Evolutionary conservation across 495 filamentous ascomycete species (phyloP), one percentile per base, ranked within the genome.

Genomic region (Saxophila tyrrhenica): DNA sequence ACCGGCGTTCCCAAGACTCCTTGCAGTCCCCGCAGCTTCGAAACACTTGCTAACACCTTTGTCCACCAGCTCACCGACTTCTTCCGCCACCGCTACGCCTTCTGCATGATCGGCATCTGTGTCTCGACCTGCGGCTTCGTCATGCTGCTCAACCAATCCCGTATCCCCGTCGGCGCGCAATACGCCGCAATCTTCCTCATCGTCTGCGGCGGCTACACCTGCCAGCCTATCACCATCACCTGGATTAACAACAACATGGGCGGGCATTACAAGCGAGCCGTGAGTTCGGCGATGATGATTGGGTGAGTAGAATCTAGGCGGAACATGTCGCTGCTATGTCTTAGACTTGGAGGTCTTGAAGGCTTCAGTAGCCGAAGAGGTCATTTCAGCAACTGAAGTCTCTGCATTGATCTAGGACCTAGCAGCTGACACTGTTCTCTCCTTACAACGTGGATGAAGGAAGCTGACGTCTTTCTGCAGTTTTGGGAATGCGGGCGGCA

Each of bases 401-500:
- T n/a, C n/a, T n/a, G n/a, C n/a, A n/a, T n/a, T n/a, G n/a, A n/a
- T n/a, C n/a, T n/a, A n/a, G n/a, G n/a, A n/a, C n/a, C n/a, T n/a
- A n/a, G n/a, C n/a, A n/a, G n/a, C n/a, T n/a, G n/a, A n/a, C n/a
- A n/a, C n/a, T n/a, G n/a, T n/a, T n/a, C n/a, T n/a, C n/a, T n/a
- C n/a, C n/a, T n/a, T n/a, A n/a, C n/a, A n/a, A n/a, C n/a, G n/a
- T n/a, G n/a, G n/a, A n/a, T n/a, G n/a, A n/a, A n/a, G n/a, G n/a
- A n/a, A n/a, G n/a, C 35, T 75, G n/a, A n/a, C n/a, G n/a, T n/a
- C n/a, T n/a, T n/a, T n/a, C n/a, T n/a, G n/a, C n/a, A n/a, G 76
- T 46, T 74, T 78, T 20, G 75, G 67, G 11, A 74, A 74, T 50
- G 55, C 64, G 10, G 72, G 70, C 5, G 69, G 70, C 7, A 69